Base-by-base conservation (phyloP, 2,329 filamentous ascomycete genomes). In the Neofusicoccum laricinum region DNA sequence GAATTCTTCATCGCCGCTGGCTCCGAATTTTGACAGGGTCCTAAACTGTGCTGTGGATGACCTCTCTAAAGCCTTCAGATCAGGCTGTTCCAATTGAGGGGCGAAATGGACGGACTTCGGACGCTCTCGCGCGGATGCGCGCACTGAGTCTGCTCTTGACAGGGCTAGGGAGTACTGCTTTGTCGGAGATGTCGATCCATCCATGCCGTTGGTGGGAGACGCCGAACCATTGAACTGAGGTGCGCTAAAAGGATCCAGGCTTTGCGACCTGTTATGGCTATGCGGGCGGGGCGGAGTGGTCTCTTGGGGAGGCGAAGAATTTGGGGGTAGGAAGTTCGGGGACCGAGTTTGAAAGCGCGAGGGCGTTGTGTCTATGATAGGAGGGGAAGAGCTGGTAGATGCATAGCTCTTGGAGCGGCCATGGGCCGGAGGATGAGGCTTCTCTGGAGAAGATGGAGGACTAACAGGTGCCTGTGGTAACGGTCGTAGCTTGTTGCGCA, bases 41-140 rank as follows among this genome's bases (percentile, higher is more conserved):
- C 93, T 89, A 21, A 99, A 84, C 76, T 99, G 92, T 65, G 90
- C 89, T 1, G 95, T 98, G 0, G 94, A 91, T 0, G 95, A 98
- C 70, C 91, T 91, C 65, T 94, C 90, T 17, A 99, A 83, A 38
- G 87, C 89, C 74, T 93, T 86, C 11, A 98, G 82, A 68, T 97
- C 93, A 2, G 77, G 76, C 48, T 69, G 68, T 45, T 78, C 77
- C 38, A 78, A 68, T 49, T 77, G 74, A 17, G 71, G 49, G 19
- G 55, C 45, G 53, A 68, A 63, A n/a, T 59, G 73, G 71, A 64
- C 75, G 73, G 38, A 75, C 73, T 66, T 61, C 7, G 57, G 57
- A 30, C 57, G 41, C 34, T 46, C 45, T 30, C 72, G 73, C 34
- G 70, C 74, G 7, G 75, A 74, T 1, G 74, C 75, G 46, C 76